These are phyloP conservation scores for Orobanche coerulescens DNA, from an alignment of 257 asterid genomes.

Conservation along the genomic window DNA sequence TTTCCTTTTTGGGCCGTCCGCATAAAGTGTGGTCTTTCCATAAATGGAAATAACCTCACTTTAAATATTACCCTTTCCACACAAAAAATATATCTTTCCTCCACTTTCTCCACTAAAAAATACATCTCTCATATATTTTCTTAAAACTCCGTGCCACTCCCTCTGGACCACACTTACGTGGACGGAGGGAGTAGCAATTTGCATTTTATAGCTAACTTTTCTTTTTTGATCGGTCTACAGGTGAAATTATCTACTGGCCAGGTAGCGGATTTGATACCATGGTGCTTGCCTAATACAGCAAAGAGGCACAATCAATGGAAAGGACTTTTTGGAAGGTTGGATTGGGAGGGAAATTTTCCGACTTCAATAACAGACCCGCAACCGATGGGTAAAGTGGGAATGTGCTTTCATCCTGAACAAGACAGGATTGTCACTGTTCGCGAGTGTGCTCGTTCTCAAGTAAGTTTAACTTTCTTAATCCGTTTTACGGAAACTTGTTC, in stretches of 20 bases:
- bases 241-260: conserved; percentile 76
- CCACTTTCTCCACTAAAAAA: no score
- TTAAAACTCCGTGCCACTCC: no score
- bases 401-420: conserved; percentile 95
- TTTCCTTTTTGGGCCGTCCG: no score
- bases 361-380: conserved; percentile 91
- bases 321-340: conserved; percentile 87
- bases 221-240: conserved; percentile 27
- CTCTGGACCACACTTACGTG: no score
- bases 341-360: conserved; percentile 96
- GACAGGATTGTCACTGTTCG: conserved; percentile 95
- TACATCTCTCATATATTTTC: no score
- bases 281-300: conserved; percentile 97
- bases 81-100: no score
- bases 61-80: no score
- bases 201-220: conserved; percentile 12
- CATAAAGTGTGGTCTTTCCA: no score
- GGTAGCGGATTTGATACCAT: conserved; percentile 83
- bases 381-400: conserved; percentile 96
- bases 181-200: no score
- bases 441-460: conserved; percentile 97
- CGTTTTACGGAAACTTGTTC: not conserved
- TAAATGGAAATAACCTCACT: no score
- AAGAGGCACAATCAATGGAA: conserved; percentile 99
- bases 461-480: conserved; percentile 27